Percentiles rank a stretch among this genome's conserved stretches.
Conservation (phyloP, 345 rosid genomes). For the Eucalyptus albens region DNA sequence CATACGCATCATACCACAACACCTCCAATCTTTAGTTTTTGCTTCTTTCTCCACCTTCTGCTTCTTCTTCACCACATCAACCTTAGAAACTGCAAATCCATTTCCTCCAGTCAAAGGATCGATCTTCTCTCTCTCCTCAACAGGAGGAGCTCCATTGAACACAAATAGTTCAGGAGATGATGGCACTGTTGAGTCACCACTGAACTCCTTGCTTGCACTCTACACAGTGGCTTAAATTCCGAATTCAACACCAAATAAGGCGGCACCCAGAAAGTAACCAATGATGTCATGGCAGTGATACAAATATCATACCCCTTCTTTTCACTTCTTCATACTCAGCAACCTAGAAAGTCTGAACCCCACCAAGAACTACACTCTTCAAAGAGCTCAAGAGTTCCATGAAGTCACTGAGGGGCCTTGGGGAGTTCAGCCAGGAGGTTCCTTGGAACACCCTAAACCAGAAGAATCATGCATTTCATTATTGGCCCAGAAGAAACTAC, state of each 20-base stretch:
- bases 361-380: not conserved
- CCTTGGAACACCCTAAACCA: not conserved
- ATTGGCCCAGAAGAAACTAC: not conserved
- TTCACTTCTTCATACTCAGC: not conserved
- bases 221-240: constrained; percentile 8
- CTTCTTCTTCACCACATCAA: constrained; percentile 4
- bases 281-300: constrained; percentile 9
- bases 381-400: not conserved
- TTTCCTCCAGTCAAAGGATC: constrained; percentile 7
- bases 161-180: constrained; percentile 14
- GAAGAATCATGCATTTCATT: not conserved
- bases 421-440: not conserved
- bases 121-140: constrained; percentile 5
- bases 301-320: not conserved
- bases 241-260: constrained; percentile 7
- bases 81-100: constrained; percentile 1
- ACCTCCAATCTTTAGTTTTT: constrained; percentile 25
- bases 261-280: constrained; percentile 4
- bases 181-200: constrained; percentile 9
- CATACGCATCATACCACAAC: constrained; percentile 90
- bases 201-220: constrained; percentile 31
- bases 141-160: constrained; percentile 22
- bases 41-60: not conserved
- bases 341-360: not conserved
- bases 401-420: not conserved